Conservation (phyloP, 164 flowering plant species). For the Warburgia ugandensis region DNA sequence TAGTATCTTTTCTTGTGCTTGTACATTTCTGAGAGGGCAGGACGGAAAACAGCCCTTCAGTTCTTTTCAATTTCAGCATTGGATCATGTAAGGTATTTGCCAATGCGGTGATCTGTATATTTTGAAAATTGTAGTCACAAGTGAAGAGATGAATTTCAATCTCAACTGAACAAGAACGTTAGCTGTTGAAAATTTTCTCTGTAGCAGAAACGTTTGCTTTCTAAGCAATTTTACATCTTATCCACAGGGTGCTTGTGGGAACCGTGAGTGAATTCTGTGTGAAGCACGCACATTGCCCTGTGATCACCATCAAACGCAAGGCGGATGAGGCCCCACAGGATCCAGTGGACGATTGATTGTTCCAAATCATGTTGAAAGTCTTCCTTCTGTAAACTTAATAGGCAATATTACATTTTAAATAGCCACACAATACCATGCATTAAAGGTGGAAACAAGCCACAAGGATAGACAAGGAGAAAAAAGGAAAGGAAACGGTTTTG, state of each 20-base stretch:
- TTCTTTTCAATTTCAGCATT: too few relatives aligned
- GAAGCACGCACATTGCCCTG: conserved; percentile 96
- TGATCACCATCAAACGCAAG: conserved; percentile 70
- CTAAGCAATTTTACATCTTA: neutral
- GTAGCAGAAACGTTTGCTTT: neutral
- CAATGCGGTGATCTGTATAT: too few relatives aligned
- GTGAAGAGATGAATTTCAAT: too few relatives aligned
- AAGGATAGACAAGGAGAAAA: neutral
- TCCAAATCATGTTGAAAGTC: neutral
- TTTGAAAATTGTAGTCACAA: too few relatives aligned
- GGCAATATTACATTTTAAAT: neutral
- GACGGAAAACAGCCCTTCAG: too few relatives aligned
- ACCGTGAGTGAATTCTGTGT: conserved; percentile 93
- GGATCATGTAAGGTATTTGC: too few relatives aligned
- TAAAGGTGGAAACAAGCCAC: neutral
- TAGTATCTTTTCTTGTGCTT: too few relatives aligned
- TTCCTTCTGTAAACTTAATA: neutral
- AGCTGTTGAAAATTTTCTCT: neutral
- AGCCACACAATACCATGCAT: neutral
- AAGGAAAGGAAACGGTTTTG: neutral
- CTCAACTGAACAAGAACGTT: neutral
- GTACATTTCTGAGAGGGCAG: too few relatives aligned
- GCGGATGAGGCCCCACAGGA: conserved; percentile 72
- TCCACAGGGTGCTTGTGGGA: conserved; percentile 87
- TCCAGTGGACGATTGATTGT: conserved; percentile 75